Percentiles rank a stretch among this genome's conserved stretches.
These are phyloP conservation scores for Kwoniella pini DNA, from an alignment of 768 basidiomycete species.

Conservation along the genomic window DNA sequence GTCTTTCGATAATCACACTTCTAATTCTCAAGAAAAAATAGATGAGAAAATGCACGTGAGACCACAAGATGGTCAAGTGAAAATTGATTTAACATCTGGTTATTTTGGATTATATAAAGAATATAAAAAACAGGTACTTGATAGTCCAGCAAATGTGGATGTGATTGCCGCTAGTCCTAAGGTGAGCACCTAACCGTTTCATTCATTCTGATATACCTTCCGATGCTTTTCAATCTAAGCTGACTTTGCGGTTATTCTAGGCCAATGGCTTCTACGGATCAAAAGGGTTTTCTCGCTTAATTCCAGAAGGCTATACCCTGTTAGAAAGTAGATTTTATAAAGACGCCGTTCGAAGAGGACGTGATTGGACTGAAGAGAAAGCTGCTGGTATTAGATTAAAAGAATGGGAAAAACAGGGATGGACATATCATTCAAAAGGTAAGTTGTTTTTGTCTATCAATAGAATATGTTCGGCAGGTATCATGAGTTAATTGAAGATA, in stretches of 20 bases:
- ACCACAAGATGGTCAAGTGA: constrained; percentile 56
- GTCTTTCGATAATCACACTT: constrained; percentile 22
- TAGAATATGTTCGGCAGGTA: no score
- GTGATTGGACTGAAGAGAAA: constrained; percentile 32
- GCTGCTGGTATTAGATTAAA: constrained; percentile 65
- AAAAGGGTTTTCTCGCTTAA: constrained; percentile 81
- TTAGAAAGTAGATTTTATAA: constrained; percentile 72
- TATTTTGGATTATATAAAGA: constrained; percentile 85
- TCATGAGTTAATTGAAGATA: no score
- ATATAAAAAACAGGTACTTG: constrained; percentile 71
- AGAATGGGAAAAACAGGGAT: constrained; percentile 85
- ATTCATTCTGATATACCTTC: not conserved
- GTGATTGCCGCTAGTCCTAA: constrained; percentile 85
- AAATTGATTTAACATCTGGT: constrained; percentile 84
- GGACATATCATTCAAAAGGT: constrained; percentile 99
- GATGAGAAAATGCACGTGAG: no score
- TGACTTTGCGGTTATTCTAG: constrained; percentile 55
- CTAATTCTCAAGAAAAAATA: no score
- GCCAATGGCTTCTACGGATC: constrained; percentile 96
- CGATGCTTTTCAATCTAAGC: not conserved
- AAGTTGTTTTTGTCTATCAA: no score
- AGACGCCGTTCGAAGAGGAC: constrained; percentile 37
- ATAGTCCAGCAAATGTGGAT: constrained; percentile 61
- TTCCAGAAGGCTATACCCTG: constrained; percentile 92
- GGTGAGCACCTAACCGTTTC: constrained; percentile 57